These are phyloP conservation scores for Geranomyces variabilis DNA, from an alignment of 192 early-diverging fungal genomes.

Conservation along the genomic window DNA sequence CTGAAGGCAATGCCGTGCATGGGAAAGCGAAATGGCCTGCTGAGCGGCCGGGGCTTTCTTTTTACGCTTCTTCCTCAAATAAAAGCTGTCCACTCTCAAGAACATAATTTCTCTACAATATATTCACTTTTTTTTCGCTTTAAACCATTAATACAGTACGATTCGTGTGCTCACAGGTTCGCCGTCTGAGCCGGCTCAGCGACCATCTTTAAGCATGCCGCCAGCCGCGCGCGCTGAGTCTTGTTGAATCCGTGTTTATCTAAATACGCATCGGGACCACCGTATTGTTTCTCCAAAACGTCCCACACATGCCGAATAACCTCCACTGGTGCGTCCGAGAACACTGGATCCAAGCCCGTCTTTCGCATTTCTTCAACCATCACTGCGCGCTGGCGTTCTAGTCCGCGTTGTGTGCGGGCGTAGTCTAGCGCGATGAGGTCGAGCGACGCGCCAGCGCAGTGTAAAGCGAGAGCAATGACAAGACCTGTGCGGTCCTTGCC, in stretches of 20 bases:
- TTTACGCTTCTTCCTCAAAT: no score
- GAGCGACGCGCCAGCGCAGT: conserved; percentile 17
- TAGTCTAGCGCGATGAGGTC: conserved; percentile 39
- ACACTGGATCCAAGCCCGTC: conserved; percentile 30
- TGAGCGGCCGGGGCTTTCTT: no score
- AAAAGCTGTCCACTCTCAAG: no score
- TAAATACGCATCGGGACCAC: conserved; percentile 26
- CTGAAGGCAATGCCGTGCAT: no score
- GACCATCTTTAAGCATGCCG: conserved; percentile 4
- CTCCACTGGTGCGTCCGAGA: conserved; percentile 29
- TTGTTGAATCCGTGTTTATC: conserved; percentile 22
- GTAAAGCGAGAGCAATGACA: conserved; percentile 31
- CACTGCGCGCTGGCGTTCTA: conserved; percentile 24
- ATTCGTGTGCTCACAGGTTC: no score
- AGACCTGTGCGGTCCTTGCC: conserved; percentile 59
- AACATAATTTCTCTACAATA: no score
- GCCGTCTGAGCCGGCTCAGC: no score
- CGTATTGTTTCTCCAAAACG: conserved; percentile 30
- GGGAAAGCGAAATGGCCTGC: no score
- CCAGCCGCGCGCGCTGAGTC: not conserved
- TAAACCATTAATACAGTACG: no score
- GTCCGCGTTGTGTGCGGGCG: conserved; percentile 15
- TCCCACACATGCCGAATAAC: conserved; percentile 21
- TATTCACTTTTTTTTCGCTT: no score
- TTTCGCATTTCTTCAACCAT: conserved; percentile 39